Percentiles rank a stretch among this genome's conserved stretches.
Evolutionary conservation across 441 rosid genomes (phyloP).

Genomic region (Bruguiera hainesii): DNA sequence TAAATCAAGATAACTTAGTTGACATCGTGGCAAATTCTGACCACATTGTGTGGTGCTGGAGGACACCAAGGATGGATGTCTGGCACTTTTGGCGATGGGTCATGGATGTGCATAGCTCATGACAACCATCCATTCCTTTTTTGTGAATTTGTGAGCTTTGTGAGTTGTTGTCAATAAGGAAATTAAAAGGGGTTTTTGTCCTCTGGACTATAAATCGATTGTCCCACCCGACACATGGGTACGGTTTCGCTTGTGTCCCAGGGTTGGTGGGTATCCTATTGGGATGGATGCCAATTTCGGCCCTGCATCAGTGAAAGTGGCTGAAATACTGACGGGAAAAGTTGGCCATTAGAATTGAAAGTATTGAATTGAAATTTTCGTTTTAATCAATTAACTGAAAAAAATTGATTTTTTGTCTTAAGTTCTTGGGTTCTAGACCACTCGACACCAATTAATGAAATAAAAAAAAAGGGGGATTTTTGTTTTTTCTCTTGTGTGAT

Average conservation of each 20-base stretch:
- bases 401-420: no score
- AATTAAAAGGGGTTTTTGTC: slow-evolving; percentile 9
- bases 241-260: slow-evolving; percentile 35
- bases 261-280: slow-evolving; percentile 38
- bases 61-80: background rate
- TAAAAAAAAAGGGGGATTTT: no score
- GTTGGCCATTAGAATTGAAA: no score
- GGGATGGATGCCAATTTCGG: slow-evolving; percentile 30
- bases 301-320: slow-evolving; percentile 11
- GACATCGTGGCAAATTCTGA: slow-evolving; percentile 6
- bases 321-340: background rate
- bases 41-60: slow-evolving; percentile 1
- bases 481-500: no score
- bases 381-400: no score
- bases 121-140: slow-evolving; percentile 21
- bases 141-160: background rate
- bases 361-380: no score
- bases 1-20: no score
- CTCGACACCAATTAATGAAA: no score
- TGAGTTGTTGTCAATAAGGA: slow-evolving; percentile 17
- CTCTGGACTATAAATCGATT: slow-evolving; percentile 20
- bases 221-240: slow-evolving; percentile 57
- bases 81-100: background rate
- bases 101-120: slow-evolving; percentile 21
- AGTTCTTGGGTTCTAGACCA: no score